A percentile compares a stretch with the other conserved stretches of the same genome.
phyloP scores from a whole-genome alignment of 208 protist species.

The Crithidia expoeki region DNA sequence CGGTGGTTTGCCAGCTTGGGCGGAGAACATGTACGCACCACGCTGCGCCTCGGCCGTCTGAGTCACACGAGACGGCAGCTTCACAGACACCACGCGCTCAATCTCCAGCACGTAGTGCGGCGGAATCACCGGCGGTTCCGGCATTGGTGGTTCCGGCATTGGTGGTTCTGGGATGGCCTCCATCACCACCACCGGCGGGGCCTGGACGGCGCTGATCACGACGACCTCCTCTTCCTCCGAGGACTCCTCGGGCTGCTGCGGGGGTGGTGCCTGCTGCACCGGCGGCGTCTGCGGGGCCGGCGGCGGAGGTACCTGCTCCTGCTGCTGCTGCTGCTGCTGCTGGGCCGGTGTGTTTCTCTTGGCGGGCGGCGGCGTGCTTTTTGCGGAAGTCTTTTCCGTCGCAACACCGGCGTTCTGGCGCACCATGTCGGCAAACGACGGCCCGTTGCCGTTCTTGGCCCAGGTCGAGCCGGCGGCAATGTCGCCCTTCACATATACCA shows the following conservation, averaged over 20 bases:
- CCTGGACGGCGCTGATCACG: conserved; percentile 21
- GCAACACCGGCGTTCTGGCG: conserved; percentile 34
- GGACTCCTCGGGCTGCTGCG: conserved; percentile 24
- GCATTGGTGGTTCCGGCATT: conserved; percentile 37
- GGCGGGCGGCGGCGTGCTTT: conserved; percentile 6
- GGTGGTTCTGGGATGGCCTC: no score
- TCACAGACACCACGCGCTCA: conserved; percentile 50
- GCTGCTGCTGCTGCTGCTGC: conserved; percentile 9
- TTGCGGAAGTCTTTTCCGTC: conserved; percentile 13
- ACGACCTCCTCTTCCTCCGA: conserved; percentile 21
- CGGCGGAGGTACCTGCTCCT: background rate
- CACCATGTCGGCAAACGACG: conserved; percentile 71
- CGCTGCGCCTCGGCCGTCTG: conserved; percentile 28
- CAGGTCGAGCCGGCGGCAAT: conserved; percentile 44
- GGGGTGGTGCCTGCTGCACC: no score
- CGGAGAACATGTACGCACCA: conserved; percentile 54
- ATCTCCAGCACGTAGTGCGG: conserved; percentile 74
- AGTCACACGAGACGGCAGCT: conserved; percentile 47
- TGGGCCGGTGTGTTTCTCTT: conserved; percentile 10
- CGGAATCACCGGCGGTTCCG: conserved; percentile 28
- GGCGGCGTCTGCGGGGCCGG: conserved; percentile 9
- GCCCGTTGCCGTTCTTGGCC: conserved; percentile 56
- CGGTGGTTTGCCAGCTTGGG: conserved; percentile 56
- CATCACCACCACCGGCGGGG: conserved; percentile 41
- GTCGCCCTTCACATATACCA: conserved; percentile 52